Evolutionary conservation across 371 early-diverging fungal genomes (phyloP).

Genomic region (Ecytonucleospora hepatopenaei): DNA sequence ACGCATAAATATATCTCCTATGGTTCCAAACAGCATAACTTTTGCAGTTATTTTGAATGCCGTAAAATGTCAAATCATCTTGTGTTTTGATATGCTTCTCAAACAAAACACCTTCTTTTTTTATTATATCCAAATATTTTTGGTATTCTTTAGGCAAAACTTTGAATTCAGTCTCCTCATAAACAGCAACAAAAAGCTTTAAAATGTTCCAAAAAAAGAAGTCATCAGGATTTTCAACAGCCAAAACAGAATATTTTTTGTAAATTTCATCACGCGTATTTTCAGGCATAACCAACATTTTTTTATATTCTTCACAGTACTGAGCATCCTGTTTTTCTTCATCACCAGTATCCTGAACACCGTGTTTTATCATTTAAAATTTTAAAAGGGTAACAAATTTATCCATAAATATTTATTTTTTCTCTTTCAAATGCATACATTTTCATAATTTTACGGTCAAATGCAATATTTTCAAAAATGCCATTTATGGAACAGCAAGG

Average conservation of each 20-base stretch:
- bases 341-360: slow-evolving; percentile 6
- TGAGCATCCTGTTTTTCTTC: slow-evolving; percentile 2
- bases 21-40: slow-evolving; percentile 46
- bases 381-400: not conserved
- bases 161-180: not conserved
- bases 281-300: too few species aligned
- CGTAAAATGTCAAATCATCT: slow-evolving; percentile 17
- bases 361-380: slow-evolving; percentile 42
- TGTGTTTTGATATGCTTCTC: slow-evolving; percentile 14
- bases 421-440: slow-evolving; percentile 3
- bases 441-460: slow-evolving; percentile 10
- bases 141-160: not conserved
- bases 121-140: not conserved
- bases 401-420: slow-evolving; percentile 6
- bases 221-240: not conserved
- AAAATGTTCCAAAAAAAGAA: not conserved
- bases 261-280: slow-evolving; percentile 17
- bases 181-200: slow-evolving; percentile 8
- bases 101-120: not conserved
- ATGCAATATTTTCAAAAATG: not conserved
- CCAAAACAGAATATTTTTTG: not conserved
- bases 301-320: not conserved
- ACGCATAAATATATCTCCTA: slow-evolving; percentile 19
- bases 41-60: slow-evolving; percentile 39
- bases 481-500: slow-evolving; percentile 2